Conservation (phyloP, 805 yeast genomes). For the Yarrowia deformans region DNA sequence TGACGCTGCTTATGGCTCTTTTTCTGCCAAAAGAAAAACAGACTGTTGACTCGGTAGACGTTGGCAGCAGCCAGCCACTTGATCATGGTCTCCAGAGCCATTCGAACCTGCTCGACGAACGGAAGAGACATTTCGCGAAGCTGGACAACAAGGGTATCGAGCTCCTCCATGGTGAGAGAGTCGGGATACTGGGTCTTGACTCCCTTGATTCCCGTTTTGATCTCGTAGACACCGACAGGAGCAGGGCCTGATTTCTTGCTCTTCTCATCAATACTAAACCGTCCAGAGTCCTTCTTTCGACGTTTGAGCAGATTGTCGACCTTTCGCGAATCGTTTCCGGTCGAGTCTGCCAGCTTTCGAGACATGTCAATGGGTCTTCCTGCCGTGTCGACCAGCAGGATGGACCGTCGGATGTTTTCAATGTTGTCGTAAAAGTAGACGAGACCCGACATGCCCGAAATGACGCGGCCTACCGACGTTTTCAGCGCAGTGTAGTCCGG, state of each 20-base stretch:
- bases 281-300: conserved; percentile 26
- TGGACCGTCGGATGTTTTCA: conserved; percentile 26
- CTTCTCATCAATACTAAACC: background rate
- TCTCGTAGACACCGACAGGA: conserved; percentile 33
- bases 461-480: background rate
- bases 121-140: conserved; percentile 14
- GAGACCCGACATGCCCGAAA: conserved; percentile 24
- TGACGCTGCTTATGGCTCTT: background rate
- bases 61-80: conserved; percentile 37
- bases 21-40: conserved; percentile 15
- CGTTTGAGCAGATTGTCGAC: conserved; percentile 11
- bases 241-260: background rate
- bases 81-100: conserved; percentile 9
- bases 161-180: conserved; percentile 11
- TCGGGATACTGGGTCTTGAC: background rate
- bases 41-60: conserved; percentile 7
- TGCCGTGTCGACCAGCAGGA: conserved; percentile 6
- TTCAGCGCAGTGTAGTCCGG: conserved; percentile 24
- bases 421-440: conserved; percentile 30
- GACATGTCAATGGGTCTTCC: conserved; percentile 32
- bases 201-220: conserved; percentile 7
- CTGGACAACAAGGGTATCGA: conserved; percentile 6
- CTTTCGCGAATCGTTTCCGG: conserved; percentile 25
- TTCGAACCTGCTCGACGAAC: background rate
- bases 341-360: conserved; percentile 18